Conservation (phyloP, 2,329 filamentous ascomycete genomes). For the Annulohypoxylon truncatum region DNA sequence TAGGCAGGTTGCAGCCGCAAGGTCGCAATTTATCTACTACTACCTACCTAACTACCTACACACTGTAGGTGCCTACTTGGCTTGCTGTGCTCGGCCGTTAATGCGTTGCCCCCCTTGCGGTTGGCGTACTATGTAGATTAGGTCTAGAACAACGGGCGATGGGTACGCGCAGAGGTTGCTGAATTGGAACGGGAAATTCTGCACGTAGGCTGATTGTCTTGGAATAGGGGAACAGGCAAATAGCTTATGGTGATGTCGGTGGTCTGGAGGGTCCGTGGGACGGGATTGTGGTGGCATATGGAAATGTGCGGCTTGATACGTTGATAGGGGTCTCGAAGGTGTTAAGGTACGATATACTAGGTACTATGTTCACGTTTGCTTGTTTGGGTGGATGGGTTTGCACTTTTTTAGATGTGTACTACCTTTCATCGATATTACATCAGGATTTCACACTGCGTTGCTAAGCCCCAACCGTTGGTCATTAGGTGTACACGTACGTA, state of each 20-base stretch:
- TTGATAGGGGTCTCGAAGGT: no score
- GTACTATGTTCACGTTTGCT: no score
- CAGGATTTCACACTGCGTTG: slow-evolving; percentile 6
- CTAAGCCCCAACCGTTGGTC: slow-evolving; percentile 21
- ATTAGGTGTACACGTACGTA: background rate
- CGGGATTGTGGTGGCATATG: background rate
- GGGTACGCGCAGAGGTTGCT: background rate
- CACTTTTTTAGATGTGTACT: slow-evolving; percentile 1
- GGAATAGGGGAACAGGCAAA: background rate
- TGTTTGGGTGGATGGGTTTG: background rate
- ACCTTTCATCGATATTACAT: slow-evolving; percentile 15
- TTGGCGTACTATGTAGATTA: background rate
- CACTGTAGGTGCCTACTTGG: background rate
- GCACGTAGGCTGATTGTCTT: background rate
- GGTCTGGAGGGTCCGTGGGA: background rate
- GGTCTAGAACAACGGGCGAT: background rate
- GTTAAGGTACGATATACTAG: background rate
- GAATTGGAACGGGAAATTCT: background rate
- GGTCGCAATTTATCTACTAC: slow-evolving; percentile 14
- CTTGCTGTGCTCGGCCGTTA: background rate
- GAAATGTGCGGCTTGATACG: slow-evolving; percentile 12
- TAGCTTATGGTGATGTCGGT: background rate
- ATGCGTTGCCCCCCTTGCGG: background rate
- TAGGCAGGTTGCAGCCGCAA: slow-evolving; percentile 28
- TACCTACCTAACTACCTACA: no score